Evolutionary conservation across 2,329 filamentous ascomycete species (phyloP), one percentile per base, ranked within the genome.

Genomic region (Fusarium equiseti): DNA sequence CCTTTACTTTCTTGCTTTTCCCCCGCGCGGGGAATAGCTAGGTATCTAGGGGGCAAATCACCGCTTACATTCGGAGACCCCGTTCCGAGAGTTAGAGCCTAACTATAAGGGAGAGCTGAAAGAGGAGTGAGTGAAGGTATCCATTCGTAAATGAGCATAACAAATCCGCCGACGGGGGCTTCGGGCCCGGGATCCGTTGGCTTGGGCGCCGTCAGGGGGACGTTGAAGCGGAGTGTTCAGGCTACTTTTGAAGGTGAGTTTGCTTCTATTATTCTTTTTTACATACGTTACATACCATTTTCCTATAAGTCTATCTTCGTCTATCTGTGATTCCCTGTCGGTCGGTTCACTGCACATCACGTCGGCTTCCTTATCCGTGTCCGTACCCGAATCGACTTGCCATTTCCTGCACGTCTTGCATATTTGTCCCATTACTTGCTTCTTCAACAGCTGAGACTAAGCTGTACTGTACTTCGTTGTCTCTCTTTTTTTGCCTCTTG

Each of bases 191-290:
- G 81, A 43, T 86, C 85, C 60, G 82, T 75, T 46, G 83, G 83
- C 63, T 77, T 80, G 50, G 79, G 79, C 54, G 81, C 82, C 51
- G 70, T 62, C 52, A 75, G 75, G 75, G 77, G 72, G 40, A 69
- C 67, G 73, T 81, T 89, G 58, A 90, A 90, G 81, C 83, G 88
- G 75, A 88, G 84, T 72, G 86, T 88, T 59, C 87, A 89, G 78
- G 83, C 87, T 66, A 85, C 86, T 40, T 89, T 90, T 81, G 87
- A 90, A 80, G 88, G 88, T 89, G 83, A 75, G 83, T 70, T 59
- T 68, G n/a, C 22, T 26, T 55, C 22, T 51, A 9, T 55, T 49
- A 22, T 29, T 20, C 43, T 22, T 42, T 62, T 16, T 43, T 44
- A 20, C 20, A 20, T 20, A 20, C 20, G 20, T 20, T 44, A 54